Evolutionary conservation across 768 basidiomycete genomes (phyloP).

Genomic region (Tricholoma furcatifolium): DNA sequence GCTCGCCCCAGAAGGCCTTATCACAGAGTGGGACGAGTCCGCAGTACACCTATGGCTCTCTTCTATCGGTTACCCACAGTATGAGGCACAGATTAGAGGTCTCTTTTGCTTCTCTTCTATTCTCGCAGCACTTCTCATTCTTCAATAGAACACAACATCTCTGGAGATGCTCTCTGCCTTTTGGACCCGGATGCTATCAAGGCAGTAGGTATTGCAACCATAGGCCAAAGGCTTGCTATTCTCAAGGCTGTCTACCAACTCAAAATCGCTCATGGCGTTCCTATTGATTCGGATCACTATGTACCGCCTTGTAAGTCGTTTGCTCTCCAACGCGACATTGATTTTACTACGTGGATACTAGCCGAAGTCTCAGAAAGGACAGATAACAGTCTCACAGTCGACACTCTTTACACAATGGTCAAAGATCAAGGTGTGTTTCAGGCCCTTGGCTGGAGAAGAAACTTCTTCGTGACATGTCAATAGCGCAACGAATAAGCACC

Average conservation of each 20-base stretch:
- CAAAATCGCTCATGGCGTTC: slow-evolving; percentile 81
- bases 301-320: slow-evolving; percentile 78
- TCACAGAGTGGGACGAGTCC: slow-evolving; percentile 70
- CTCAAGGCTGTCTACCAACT: slow-evolving; percentile 90
- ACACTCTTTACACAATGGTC: slow-evolving; percentile 64
- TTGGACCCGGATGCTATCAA: slow-evolving; percentile 84
- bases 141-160: slow-evolving; percentile 80
- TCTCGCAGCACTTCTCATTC: slow-evolving; percentile 13
- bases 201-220: slow-evolving; percentile 82
- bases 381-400: slow-evolving; percentile 52
- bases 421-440: slow-evolving; percentile 67
- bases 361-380: slow-evolving; percentile 59
- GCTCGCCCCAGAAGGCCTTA: slow-evolving; percentile 33
- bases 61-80: slow-evolving; percentile 80
- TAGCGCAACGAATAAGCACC: slow-evolving; percentile 65
- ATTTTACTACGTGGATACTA: slow-evolving; percentile 23
- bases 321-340: neutral
- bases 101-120: slow-evolving; percentile 13
- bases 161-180: slow-evolving; percentile 84
- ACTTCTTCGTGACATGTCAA: neutral
- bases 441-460: neutral
- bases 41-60: slow-evolving; percentile 81
- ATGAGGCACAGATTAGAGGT: slow-evolving; percentile 80
- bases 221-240: slow-evolving; percentile 90
- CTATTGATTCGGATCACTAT: slow-evolving; percentile 82